Evolutionary conservation across 164 flowering plant genomes (phyloP).

Genomic region (Litsea cubeba): DNA sequence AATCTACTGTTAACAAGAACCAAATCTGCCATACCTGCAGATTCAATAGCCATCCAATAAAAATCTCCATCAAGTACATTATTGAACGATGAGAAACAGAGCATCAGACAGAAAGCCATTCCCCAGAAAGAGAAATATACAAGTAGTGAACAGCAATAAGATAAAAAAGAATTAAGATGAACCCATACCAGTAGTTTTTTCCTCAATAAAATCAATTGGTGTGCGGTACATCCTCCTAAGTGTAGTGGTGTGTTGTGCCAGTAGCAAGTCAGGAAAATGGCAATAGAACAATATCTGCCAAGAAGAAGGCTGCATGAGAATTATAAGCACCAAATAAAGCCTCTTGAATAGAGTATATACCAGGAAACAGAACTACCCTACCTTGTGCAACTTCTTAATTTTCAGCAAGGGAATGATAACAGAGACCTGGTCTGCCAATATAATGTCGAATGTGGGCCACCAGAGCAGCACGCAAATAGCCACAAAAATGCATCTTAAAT

Average conservation of each 20-base stretch:
- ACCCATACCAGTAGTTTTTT: slow-evolving; percentile 70
- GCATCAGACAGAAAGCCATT: not conserved
- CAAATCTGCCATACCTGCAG: slow-evolving; percentile 89
- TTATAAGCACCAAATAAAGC: not conserved
- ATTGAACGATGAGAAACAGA: not conserved
- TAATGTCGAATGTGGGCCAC: slow-evolving; percentile 76
- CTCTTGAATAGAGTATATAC: not conserved
- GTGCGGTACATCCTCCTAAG: slow-evolving; percentile 78
- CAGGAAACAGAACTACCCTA: slow-evolving; percentile 38
- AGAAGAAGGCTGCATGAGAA: slow-evolving; percentile 1
- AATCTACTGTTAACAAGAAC: slow-evolving; percentile 90
- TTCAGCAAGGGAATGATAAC: slow-evolving; percentile 74
- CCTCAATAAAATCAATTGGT: slow-evolving; percentile 78
- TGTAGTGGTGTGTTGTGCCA: slow-evolving; percentile 72
- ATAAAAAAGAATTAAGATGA: not conserved
- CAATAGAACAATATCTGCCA: slow-evolving; percentile 88
- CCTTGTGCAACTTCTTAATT: slow-evolving; percentile 68
- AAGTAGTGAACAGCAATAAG: not conserved
- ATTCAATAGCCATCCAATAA: slow-evolving; percentile 8
- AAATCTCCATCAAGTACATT: not conserved
- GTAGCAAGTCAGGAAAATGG: slow-evolving; percentile 89
- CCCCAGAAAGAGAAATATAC: not conserved
- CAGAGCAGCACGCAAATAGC: slow-evolving; percentile 71
- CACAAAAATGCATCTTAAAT: slow-evolving; percentile 81
- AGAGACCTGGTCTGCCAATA: slow-evolving; percentile 91